Percentiles rank a stretch among this genome's conserved stretches.
phyloP scores from a whole-genome alignment of 768 basidiomycete genomes.

The Phaeotremella skinneri region DNA sequence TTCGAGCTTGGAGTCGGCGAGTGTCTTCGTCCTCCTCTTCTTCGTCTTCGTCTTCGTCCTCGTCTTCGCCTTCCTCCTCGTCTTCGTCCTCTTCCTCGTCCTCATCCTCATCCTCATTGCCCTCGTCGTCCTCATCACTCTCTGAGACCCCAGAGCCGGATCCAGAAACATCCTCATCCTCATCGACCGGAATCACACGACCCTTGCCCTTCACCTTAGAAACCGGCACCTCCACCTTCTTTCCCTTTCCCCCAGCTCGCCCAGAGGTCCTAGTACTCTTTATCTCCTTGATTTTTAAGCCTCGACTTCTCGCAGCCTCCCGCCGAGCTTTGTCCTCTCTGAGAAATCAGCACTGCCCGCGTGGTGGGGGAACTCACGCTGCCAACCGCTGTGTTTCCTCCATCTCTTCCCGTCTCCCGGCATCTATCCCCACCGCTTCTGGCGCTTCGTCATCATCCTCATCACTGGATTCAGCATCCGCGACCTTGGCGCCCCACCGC shows the following conservation, averaged over 20 bases:
- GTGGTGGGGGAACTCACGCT: slow-evolving; percentile 6
- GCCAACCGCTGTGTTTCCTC: slow-evolving; percentile 5
- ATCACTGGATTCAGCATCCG: slow-evolving; percentile 20
- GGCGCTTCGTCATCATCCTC: slow-evolving; percentile 28
- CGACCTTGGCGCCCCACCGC: not conserved
- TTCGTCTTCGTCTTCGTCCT: slow-evolving; percentile 10
- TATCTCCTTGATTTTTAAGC: not conserved
- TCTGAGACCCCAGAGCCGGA: not conserved
- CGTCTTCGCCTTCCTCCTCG: slow-evolving; percentile 36
- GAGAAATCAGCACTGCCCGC: not conserved
- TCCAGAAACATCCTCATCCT: not conserved
- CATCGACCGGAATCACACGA: not conserved
- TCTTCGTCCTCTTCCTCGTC: slow-evolving; percentile 33
- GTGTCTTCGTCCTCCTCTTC: slow-evolving; percentile 18
- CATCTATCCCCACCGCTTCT: slow-evolving; percentile 22
- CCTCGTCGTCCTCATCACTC: not conserved
- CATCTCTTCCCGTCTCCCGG: not conserved
- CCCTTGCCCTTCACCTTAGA: slow-evolving; percentile 7
- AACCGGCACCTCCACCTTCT: not conserved
- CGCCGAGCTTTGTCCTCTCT: not conserved
- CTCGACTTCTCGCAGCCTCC: not conserved
- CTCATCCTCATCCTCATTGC: slow-evolving; percentile 38
- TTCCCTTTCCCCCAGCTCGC: slow-evolving; percentile 19
- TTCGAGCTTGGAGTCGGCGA: not conserved
- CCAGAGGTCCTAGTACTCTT: too few species aligned